Evolutionary conservation across 2,329 filamentous ascomycete genomes (phyloP), one percentile per base, ranked within the genome.

Genomic region (Macrophomina phaseolina): DNA sequence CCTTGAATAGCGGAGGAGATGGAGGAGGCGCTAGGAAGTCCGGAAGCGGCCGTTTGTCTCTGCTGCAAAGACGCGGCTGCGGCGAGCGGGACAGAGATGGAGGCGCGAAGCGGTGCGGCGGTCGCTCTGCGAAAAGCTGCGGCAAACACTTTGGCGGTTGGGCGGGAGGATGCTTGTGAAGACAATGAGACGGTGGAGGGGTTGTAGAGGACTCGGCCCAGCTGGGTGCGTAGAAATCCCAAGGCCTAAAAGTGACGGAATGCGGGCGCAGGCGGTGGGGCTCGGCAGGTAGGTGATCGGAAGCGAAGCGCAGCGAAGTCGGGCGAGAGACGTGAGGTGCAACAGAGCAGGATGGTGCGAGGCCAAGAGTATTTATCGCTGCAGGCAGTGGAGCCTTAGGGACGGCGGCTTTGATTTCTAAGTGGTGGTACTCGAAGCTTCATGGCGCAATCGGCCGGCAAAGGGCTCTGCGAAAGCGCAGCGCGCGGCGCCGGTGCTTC

Each of bases 141-240:
- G 84, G 92, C 92, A 86, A 97, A 97, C 94, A 97, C 87, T 85
- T 94, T 97, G 92, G 83, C 90, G 88, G 85, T 84, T 48, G 52
- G 4, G 64, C 32, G 23, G 45, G 28, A 23, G 2, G 11, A 49
- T 16, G 32, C n/a, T 49, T 11, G 34, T 40, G 53, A 6, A 36
- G 40, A 34, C 34, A 32, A 49, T 32, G 32, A n/a, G 12, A 32
- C 12, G 32, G 30, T 8, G 32, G 42, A 23, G 45, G 28, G 34
- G 56, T 46, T 6, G 52, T 55, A 8, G 8, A 38, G 52, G 5
- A 49, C 9, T 36, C 16, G 45, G 58, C 49, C 42, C 58, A 62
- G 42, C 11, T 11, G 30, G 45, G 58, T 38, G 52, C 52, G 52
- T 40, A 63, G 60, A 60, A 56, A 53, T 68, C 40, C 58, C 58